phyloP scores from a whole-genome alignment of 2,329 filamentous ascomycete genomes.

The Juglanconis oblonga region DNA sequence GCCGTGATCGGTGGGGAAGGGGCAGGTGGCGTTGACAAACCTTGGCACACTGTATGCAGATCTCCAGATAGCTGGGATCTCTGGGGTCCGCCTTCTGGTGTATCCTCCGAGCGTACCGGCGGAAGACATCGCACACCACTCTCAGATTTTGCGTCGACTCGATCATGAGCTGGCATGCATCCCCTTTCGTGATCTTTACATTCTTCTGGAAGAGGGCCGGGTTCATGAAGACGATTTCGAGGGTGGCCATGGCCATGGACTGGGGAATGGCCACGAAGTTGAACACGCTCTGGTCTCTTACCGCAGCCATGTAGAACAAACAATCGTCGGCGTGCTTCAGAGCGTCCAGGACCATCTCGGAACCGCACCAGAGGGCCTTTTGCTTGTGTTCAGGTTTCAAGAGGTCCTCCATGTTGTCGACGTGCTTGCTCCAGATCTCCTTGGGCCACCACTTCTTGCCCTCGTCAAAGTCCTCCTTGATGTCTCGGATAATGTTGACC shows the following conservation, averaged over 20 bases:
- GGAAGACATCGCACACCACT: constrained; percentile 79
- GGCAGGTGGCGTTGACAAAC: constrained; percentile 39
- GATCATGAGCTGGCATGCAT: constrained; percentile 87
- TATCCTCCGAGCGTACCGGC: constrained; percentile 73
- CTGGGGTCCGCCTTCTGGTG: constrained; percentile 90
- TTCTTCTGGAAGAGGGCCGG: constrained; percentile 80
- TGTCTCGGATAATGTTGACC: constrained; percentile 97
- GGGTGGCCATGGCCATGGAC: constrained; percentile 92
- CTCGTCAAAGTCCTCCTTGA: constrained; percentile 86
- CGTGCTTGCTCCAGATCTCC: constrained; percentile 96
- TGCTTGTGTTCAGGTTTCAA: constrained; percentile 78
- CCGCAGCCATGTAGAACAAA: constrained; percentile 93
- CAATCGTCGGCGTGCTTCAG: constrained; percentile 87
- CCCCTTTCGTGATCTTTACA: constrained; percentile 93
- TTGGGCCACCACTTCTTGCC: constrained; percentile 90
- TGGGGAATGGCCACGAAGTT: constrained; percentile 99
- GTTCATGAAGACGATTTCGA: constrained; percentile 91
- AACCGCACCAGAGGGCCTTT: constrained; percentile 78
- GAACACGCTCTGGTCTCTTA: constrained; percentile 95
- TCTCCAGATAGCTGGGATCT: constrained; percentile 88
- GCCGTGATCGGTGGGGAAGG: not conserved
- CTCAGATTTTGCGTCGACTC: constrained; percentile 88
- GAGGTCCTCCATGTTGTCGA: constrained; percentile 83
- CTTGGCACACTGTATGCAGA: constrained; percentile 86
- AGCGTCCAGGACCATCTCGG: constrained; percentile 91